Evolutionary conservation across 257 asterid species (phyloP), one percentile per base, ranked within the genome.

Genomic region (Capsicum chinense): DNA sequence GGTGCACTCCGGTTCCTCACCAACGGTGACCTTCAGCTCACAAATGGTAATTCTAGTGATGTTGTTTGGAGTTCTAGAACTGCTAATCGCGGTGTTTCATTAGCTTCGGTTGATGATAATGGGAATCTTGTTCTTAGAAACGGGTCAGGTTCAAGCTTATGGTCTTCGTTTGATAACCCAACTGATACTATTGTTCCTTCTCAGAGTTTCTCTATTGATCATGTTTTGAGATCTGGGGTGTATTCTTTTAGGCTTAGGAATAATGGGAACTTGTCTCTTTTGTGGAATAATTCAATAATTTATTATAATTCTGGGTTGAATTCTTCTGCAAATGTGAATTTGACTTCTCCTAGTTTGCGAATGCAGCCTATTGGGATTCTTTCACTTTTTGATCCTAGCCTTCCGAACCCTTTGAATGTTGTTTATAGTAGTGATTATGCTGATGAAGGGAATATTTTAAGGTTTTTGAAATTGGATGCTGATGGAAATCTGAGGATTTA

Each of bases 401-500:
- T 92, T 48, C 3, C 86, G 0, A 86, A 15, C 80, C 84, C 90
- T 37, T 84, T 87, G 5, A 67, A 59, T 13, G 88, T 92, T 81
- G 97, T 91, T 56, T 92, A 91, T 85, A 90, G 96, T 83, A 92
- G 95, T 74, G 97, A 95, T 87, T 93, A 88, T 74, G 93, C 89
- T 0, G 93, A 81, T 19, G 90, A 90, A 68, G 95, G 93, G 3
- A 80, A 84, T 63, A 83, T 89, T 39, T 52, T 93, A 47, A 88
- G 98, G 87, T 93, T 91, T 71, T 79, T 95, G 68, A 92, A 88
- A 84, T 83, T 95, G 54, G 98, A 92, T 42, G 54, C 2, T 60
- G 98, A 95, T 89, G 98, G 98, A 3, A 95, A 95, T 90, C 87
- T 95, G 84, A 90, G 95, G 58, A 92, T 95, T 85, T 93, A 94